These are phyloP conservation scores for Metschnikowia peoriensis DNA, from an alignment of 805 yeast genomes.

Conservation along the genomic window DNA sequence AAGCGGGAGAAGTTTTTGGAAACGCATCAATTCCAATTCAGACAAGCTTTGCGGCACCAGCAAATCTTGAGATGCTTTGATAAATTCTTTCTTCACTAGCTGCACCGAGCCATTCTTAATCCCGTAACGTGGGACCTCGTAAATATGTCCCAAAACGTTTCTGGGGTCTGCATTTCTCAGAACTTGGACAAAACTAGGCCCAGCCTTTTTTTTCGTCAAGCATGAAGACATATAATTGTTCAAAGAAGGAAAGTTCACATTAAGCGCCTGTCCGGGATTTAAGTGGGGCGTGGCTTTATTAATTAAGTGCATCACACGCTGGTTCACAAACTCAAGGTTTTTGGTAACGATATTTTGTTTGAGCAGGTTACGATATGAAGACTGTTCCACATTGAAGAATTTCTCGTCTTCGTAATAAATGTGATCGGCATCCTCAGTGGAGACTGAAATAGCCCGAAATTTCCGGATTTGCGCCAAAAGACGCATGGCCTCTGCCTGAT, in stretches of 20 bases:
- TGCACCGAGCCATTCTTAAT: background rate
- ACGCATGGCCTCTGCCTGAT: slow-evolving; percentile 19
- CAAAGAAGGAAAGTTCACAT: slow-evolving; percentile 30
- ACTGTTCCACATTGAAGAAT: slow-evolving; percentile 20
- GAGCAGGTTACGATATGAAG: slow-evolving; percentile 2
- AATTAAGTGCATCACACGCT: slow-evolving; percentile 22
- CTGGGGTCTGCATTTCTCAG: background rate
- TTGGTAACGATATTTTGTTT: slow-evolving; percentile 23
- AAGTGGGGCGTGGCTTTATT: slow-evolving; percentile 11
- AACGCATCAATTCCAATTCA: slow-evolving; percentile 8
- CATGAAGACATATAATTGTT: slow-evolving; percentile 25
- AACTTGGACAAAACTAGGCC: slow-evolving; percentile 12
- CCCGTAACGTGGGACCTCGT: slow-evolving; percentile 8
- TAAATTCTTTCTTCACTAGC: background rate
- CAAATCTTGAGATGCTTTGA: slow-evolving; percentile 7
- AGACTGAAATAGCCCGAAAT: slow-evolving; percentile 23
- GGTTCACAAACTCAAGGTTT: slow-evolving; percentile 27
- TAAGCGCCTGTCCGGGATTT: slow-evolving; percentile 14
- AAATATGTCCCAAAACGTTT: slow-evolving; percentile 7
- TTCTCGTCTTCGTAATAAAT: slow-evolving; percentile 35
- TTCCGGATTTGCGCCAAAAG: slow-evolving; percentile 18
- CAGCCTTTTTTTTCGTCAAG: slow-evolving; percentile 11
- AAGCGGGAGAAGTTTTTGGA: slow-evolving; percentile 2
- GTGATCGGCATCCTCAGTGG: slow-evolving; percentile 27
- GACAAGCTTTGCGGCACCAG: slow-evolving; percentile 1